Percentiles rank a stretch among this genome's conserved stretches.
Conservation (phyloP, 805 yeast species). For the Candida saitoana region DNA sequence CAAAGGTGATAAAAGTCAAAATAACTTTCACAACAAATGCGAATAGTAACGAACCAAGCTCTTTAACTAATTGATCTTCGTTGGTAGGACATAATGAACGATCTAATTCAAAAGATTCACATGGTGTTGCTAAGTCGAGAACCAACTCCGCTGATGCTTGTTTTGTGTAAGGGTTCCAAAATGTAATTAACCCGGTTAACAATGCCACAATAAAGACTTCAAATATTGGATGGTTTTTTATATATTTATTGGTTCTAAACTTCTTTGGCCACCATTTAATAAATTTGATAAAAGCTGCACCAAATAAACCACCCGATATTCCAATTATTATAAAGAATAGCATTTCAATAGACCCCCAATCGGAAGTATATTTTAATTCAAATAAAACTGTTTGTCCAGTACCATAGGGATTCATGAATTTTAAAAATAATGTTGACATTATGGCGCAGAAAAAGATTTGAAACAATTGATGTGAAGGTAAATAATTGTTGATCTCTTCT, state of each 20-base stretch:
- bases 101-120: constrained; percentile 29
- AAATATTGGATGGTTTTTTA: constrained; percentile 35
- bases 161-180: constrained; percentile 46
- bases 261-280: constrained; percentile 42
- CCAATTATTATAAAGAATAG: constrained; percentile 45
- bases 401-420: constrained; percentile 54
- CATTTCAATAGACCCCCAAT: constrained; percentile 50
- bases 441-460: constrained; percentile 55
- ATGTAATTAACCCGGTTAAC: constrained; percentile 45
- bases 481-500: constrained; percentile 54
- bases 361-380: constrained; percentile 46
- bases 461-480: constrained; percentile 52
- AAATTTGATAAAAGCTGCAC: constrained; percentile 47
- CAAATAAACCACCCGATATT: constrained; percentile 50
- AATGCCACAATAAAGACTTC: constrained; percentile 46
- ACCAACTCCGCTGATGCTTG: constrained; percentile 48
- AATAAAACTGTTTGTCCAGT: constrained; percentile 57
- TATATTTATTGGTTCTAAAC: constrained; percentile 28
- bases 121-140: constrained; percentile 48
- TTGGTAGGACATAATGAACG: constrained; percentile 27
- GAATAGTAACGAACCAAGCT: constrained; percentile 27
- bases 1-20: constrained; percentile 52
- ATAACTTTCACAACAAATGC: constrained; percentile 45
- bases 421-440: constrained; percentile 47
- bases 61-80: constrained; percentile 22